Conservation (phyloP, 257 asterid genomes). For the Galeopsis tetrahit region DNA sequence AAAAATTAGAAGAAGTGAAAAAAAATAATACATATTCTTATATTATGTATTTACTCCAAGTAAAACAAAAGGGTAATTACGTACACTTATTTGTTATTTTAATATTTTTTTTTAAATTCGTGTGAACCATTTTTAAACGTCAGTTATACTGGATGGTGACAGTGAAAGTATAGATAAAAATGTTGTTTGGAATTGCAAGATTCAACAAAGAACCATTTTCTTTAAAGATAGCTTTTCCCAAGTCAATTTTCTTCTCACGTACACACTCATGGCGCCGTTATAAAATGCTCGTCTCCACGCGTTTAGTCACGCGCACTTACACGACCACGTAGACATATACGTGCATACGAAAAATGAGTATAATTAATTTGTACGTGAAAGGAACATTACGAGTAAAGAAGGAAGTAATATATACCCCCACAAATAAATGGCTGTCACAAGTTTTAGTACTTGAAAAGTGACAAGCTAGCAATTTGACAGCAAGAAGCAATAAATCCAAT, state of each 20-base stretch:
- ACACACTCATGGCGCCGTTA: slow-evolving; percentile 13
- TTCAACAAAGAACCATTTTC: slow-evolving; percentile 45
- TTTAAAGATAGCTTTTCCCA: slow-evolving; percentile 51
- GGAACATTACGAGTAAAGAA: background rate
- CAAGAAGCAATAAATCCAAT: slow-evolving; percentile 3
- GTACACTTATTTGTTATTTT: too few relatives aligned
- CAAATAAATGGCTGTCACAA: slow-evolving; percentile 21
- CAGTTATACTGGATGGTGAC: too few relatives aligned
- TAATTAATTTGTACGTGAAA: background rate
- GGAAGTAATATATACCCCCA: background rate
- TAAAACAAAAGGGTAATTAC: too few relatives aligned
- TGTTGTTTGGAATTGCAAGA: slow-evolving; percentile 24
- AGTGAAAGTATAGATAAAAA: background rate
- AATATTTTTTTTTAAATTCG: too few relatives aligned
- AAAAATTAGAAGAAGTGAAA: background rate
- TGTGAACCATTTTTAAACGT: too few relatives aligned
- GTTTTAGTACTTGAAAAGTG: slow-evolving; percentile 14
- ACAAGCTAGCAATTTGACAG: slow-evolving; percentile 13
- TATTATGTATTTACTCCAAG: too few relatives aligned
- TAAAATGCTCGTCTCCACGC: background rate
- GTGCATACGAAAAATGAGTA: background rate
- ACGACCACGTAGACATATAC: background rate
- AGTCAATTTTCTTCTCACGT: slow-evolving; percentile 40
- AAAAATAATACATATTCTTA: too few relatives aligned
- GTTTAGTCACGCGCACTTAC: background rate